Percentiles rank a stretch among this genome's conserved stretches.
These are phyloP conservation scores for Eucalyptus polybractea DNA, from an alignment of 345 rosid species.

Conservation along the genomic window DNA sequence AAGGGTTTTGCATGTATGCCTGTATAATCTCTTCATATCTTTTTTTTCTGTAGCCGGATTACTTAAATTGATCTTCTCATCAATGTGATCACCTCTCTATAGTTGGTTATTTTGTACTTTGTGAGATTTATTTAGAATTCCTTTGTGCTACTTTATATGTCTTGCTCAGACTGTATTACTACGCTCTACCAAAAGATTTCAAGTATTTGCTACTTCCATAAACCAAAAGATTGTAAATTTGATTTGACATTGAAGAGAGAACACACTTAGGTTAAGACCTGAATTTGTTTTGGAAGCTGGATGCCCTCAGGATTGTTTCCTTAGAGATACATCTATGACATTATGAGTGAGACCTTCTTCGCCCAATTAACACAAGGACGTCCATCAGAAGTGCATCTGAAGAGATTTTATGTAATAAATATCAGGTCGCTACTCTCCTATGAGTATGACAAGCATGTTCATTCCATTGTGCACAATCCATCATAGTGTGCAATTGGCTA, in stretches of 20 bases:
- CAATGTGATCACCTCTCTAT: background rate
- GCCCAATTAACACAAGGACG: background rate
- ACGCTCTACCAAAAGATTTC: background rate
- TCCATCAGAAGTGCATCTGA: background rate
- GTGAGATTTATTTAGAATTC: background rate
- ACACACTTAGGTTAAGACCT: background rate
- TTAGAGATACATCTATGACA: background rate
- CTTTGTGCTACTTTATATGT: background rate
- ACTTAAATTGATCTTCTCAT: background rate
- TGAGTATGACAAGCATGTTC: background rate
- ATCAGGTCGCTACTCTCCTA: background rate
- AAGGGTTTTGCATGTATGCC: constrained; percentile 72
- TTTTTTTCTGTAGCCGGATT: background rate
- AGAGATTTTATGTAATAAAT: background rate
- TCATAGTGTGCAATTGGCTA: background rate
- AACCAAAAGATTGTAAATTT: background rate
- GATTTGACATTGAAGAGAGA: background rate
- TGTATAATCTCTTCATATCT: background rate
- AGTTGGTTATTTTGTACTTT: background rate
- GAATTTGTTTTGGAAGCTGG: background rate
- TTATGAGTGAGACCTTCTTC: background rate
- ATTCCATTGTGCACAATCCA: background rate
- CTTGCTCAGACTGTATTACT: background rate
- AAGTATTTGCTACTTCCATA: background rate
- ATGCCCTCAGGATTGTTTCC: background rate